Conservation (phyloP, 2,329 filamentous ascomycete genomes). For the Diplodia scrobiculata region DNA sequence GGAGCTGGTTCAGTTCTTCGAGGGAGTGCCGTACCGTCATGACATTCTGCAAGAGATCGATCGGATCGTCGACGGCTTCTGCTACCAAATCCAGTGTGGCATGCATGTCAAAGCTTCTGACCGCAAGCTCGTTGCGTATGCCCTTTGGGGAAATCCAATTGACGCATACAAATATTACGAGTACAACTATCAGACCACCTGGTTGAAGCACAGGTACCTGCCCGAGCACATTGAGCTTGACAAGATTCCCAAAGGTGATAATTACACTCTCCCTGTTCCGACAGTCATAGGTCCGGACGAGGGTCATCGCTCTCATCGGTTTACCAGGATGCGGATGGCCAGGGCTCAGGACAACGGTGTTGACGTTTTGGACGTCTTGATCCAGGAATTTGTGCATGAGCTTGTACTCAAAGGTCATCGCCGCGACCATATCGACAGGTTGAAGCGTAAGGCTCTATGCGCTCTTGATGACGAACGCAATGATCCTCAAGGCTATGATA, state of each 20-base stretch:
- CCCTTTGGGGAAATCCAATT: slow-evolving; percentile 37
- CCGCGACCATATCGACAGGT: slow-evolving; percentile 33
- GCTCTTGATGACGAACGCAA: slow-evolving; percentile 34
- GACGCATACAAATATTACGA: slow-evolving; percentile 41
- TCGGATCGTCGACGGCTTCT: slow-evolving; percentile 30
- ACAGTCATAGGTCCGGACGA: slow-evolving; percentile 17
- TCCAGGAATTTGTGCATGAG: slow-evolving; percentile 33
- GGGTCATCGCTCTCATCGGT: slow-evolving; percentile 28
- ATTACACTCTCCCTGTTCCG: slow-evolving; percentile 32
- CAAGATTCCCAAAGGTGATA: slow-evolving; percentile 32
- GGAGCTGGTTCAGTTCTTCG: slow-evolving; percentile 37
- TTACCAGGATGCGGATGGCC: slow-evolving; percentile 37
- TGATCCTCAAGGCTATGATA: slow-evolving; percentile 33
- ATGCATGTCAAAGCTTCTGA: slow-evolving; percentile 28
- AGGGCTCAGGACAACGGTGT: slow-evolving; percentile 36
- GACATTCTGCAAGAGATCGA: slow-evolving; percentile 38
- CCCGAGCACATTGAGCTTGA: slow-evolving; percentile 37
- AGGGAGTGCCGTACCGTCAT: slow-evolving; percentile 34
- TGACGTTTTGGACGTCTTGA: slow-evolving; percentile 38
- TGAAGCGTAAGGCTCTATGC: slow-evolving; percentile 31
- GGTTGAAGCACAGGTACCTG: slow-evolving; percentile 36
- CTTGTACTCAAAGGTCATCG: slow-evolving; percentile 33
- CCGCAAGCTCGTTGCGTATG: slow-evolving; percentile 36
- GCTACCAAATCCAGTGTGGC: slow-evolving; percentile 31
- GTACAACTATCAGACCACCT: slow-evolving; percentile 36